Evolutionary conservation across 306 rosid genomes (phyloP).

Genomic region (Gleditsia sinensis): DNA sequence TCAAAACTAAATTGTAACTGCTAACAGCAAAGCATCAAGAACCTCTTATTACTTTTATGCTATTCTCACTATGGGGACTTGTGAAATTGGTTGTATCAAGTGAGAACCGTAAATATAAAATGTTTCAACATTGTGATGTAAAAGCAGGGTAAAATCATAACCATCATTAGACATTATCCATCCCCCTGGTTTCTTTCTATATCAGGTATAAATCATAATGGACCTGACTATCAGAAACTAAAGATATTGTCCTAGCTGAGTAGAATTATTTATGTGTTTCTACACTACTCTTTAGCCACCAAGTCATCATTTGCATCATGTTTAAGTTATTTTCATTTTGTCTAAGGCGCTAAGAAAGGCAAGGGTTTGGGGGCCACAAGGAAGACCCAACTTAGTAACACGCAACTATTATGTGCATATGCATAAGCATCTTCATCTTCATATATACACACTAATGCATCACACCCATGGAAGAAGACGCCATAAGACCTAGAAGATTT

Average conservation of each 20-base stretch:
- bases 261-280: no score
- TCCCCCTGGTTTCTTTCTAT: not conserved
- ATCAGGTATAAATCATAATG: not conserved
- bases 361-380: no score
- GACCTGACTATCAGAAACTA: not conserved
- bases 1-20: slow-evolving; percentile 9
- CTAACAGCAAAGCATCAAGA: slow-evolving; percentile 20
- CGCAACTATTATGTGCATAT: no score
- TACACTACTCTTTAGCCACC: no score
- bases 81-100: slow-evolving; percentile 13
- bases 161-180: not conserved
- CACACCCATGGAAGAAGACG: no score
- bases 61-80: not conserved
- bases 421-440: no score
- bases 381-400: no score
- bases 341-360: no score
- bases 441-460: no score
- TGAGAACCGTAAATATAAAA: not conserved
- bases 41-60: slow-evolving; percentile 6
- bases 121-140: not conserved
- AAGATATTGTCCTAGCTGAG: not conserved
- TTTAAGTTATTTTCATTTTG: no score
- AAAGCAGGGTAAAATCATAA: not conserved
- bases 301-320: no score
- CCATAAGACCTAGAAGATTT: no score